Evolutionary conservation across 169 alveolate species (phyloP).

Genomic region (Eimeria maxima): DNA sequence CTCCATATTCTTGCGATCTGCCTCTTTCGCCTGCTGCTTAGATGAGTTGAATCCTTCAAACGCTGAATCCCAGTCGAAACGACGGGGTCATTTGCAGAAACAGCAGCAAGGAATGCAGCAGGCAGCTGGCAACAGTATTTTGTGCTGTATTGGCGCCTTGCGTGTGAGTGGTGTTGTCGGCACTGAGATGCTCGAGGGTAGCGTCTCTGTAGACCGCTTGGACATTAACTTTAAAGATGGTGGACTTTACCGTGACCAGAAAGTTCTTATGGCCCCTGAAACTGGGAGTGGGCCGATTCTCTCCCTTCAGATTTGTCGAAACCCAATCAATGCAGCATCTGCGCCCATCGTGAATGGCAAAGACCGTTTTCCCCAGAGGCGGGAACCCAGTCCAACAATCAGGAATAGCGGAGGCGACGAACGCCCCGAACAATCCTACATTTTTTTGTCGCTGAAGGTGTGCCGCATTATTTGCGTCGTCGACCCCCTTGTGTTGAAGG

Average conservation of each 20-base stretch:
- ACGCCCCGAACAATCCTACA: not conserved
- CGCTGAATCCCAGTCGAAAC: not conserved
- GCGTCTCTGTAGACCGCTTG: conserved; percentile 35
- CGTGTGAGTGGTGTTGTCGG: conserved; percentile 13
- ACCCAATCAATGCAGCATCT: not conserved
- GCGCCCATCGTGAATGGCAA: not conserved
- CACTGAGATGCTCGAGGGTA: conserved; percentile 5
- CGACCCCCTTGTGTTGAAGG: conserved; percentile 40
- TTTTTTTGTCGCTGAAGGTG: not conserved
- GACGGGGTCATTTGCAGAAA: not conserved
- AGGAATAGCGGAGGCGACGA: not conserved
- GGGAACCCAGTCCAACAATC: not conserved
- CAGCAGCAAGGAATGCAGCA: conserved; percentile 12
- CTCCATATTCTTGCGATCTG: conserved; percentile 36
- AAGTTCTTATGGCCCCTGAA: not conserved
- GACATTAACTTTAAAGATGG: not conserved
- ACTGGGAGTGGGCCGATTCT: conserved; percentile 23
- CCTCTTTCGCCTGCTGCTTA: conserved; percentile 4
- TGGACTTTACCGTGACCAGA: conserved; percentile 2
- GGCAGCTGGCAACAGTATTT: not conserved
- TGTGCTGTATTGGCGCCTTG: not conserved
- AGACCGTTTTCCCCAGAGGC: not conserved
- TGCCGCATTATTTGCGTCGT: conserved; percentile 40
- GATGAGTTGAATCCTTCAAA: not conserved
- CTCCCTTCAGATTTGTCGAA: not conserved